Percentiles rank a stretch among this genome's conserved stretches.
Conservation (phyloP, 495 filamentous ascomycete species). For the Talaromyces proteolyticus region DNA sequence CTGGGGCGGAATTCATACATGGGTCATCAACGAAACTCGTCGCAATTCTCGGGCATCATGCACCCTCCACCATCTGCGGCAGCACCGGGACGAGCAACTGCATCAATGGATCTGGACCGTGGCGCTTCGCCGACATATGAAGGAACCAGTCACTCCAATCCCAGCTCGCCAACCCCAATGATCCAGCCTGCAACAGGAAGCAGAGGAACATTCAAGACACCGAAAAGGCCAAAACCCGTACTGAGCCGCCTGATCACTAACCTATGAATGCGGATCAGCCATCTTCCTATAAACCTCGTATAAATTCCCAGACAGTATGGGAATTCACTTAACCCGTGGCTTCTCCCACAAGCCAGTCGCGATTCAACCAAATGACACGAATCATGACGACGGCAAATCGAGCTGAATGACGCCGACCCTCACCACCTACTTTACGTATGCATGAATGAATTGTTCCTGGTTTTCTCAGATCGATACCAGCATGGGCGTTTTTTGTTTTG, state of each 20-base stretch:
- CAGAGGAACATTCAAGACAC: neutral
- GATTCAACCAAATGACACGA: too few relatives aligned
- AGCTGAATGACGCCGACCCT: too few relatives aligned
- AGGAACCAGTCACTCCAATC: neutral
- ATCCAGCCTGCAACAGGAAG: neutral
- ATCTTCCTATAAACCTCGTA: neutral
- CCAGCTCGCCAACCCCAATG: neutral
- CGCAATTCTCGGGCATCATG: neutral
- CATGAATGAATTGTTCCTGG: neutral
- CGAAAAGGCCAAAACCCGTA: conserved; percentile 29
- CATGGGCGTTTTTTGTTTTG: neutral
- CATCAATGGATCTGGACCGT: neutral
- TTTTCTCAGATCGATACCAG: neutral
- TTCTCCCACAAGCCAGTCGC: too few relatives aligned
- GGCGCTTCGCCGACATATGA: neutral
- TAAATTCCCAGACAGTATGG: too few relatives aligned
- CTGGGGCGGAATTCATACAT: conserved; percentile 1
- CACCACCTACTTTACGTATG: neutral
- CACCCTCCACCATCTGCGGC: neutral
- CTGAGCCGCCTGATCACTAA: conserved; percentile 36
- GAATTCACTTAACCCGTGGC: too few relatives aligned
- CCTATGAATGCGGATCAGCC: conserved; percentile 10
- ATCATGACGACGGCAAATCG: too few relatives aligned
- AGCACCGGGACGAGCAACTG: neutral
- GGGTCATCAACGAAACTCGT: neutral